phyloP scores from a whole-genome alignment of 192 early-diverging fungal genomes.

The Lobosporangium transversale region DNA sequence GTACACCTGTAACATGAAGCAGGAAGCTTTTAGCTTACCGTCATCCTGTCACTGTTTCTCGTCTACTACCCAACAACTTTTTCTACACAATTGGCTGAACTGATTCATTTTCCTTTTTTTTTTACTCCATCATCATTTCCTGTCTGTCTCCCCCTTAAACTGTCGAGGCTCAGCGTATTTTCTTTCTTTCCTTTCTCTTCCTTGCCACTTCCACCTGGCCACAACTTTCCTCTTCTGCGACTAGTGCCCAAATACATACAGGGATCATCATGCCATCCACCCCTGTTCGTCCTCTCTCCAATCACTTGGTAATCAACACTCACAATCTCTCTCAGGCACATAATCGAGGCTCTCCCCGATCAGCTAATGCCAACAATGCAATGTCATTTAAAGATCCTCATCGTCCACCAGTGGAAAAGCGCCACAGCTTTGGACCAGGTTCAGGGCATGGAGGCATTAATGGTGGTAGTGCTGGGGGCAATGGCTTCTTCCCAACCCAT shows the following conservation, averaged over 20 bases:
- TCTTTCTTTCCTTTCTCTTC: neutral
- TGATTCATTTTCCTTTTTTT: too few species aligned
- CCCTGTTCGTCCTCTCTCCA: slow-evolving; percentile 38
- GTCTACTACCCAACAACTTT: too few species aligned
- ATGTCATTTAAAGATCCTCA: slow-evolving; percentile 29
- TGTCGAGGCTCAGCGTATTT: neutral
- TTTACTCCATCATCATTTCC: too few species aligned
- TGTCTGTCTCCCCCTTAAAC: too few species aligned
- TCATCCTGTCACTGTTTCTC: too few species aligned
- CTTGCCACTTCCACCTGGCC: neutral
- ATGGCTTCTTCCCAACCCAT: slow-evolving; percentile 8
- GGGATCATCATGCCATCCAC: slow-evolving; percentile 37
- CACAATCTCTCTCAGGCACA: slow-evolving; percentile 52
- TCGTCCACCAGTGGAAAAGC: slow-evolving; percentile 30
- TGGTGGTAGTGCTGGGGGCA: neutral
- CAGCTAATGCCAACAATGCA: slow-evolving; percentile 22
- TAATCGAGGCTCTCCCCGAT: slow-evolving; percentile 46
- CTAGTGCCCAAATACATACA: too few species aligned
- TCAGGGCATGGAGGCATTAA: slow-evolving; percentile 1
- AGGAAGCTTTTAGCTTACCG: too few species aligned
- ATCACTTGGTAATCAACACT: slow-evolving; percentile 50
- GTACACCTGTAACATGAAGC: too few species aligned
- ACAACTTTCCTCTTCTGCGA: neutral
- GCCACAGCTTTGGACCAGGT: slow-evolving; percentile 35
- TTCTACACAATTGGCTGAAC: too few species aligned